Conservation (phyloP, 192 early-diverging fungal species). For the Podila verticillata region DNA sequence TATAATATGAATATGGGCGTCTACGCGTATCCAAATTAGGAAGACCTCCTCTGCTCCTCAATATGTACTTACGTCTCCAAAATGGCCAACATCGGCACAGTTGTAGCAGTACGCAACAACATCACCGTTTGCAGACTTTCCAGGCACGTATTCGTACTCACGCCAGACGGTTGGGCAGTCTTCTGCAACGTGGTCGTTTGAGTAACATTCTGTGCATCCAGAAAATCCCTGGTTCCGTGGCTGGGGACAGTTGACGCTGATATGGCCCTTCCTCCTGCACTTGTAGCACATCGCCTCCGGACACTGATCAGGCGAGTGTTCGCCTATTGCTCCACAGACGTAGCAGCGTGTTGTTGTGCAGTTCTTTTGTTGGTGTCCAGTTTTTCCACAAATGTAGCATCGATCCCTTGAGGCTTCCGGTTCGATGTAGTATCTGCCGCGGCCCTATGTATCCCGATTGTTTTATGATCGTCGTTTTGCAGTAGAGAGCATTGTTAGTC, state of each 20-base stretch:
- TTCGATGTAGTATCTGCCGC: slow-evolving; percentile 35
- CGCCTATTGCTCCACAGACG: slow-evolving; percentile 27
- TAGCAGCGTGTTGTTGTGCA: slow-evolving; percentile 5
- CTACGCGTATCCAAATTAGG: background rate
- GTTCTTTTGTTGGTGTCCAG: slow-evolving; percentile 17
- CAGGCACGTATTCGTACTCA: slow-evolving; percentile 6
- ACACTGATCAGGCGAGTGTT: slow-evolving; percentile 7
- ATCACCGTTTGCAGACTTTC: background rate
- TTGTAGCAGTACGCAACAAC: slow-evolving; percentile 42
- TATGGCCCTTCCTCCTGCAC: slow-evolving; percentile 35
- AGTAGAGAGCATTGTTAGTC: no score
- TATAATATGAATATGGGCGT: background rate
- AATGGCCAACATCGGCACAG: slow-evolving; percentile 28
- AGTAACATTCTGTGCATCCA: slow-evolving; percentile 11
- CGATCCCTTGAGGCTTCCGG: background rate
- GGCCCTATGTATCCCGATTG: slow-evolving; percentile 5
- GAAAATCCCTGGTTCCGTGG: slow-evolving; percentile 3
- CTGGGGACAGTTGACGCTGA: slow-evolving; percentile 7
- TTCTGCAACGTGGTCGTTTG: slow-evolving; percentile 19
- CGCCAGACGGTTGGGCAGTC: slow-evolving; percentile 44
- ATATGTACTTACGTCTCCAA: slow-evolving; percentile 37
- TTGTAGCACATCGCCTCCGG: slow-evolving; percentile 21
- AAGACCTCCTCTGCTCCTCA: background rate
- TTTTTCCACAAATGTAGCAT: slow-evolving; percentile 7
- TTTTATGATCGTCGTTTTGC: no score